Conservation (phyloP, 2,329 filamentous ascomycete genomes). For the Aureobasidium leucospermi region DNA sequence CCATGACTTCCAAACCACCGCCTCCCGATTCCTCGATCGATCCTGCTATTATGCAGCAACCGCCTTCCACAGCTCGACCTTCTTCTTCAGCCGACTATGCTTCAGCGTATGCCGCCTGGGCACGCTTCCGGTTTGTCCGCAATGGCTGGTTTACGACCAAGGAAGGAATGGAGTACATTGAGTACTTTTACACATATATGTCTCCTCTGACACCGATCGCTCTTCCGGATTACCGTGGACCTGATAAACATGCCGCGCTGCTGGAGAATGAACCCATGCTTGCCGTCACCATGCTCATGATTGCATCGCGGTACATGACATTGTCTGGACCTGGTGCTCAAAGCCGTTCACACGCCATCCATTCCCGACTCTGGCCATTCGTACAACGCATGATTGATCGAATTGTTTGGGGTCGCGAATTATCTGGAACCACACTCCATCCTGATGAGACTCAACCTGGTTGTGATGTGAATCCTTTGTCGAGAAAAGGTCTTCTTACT, state of each 20-base stretch:
- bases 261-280: constrained; percentile 89
- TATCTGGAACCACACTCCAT: constrained; percentile 83
- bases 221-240: constrained; percentile 78
- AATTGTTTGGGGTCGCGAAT: constrained; percentile 91
- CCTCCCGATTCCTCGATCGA: constrained; percentile 18
- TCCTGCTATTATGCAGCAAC: constrained; percentile 16
- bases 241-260: constrained; percentile 70
- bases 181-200: constrained; percentile 90
- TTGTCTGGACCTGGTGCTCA: constrained; percentile 72
- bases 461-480: constrained; percentile 57
- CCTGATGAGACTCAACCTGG: constrained; percentile 60
- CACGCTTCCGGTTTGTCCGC: constrained; percentile 85
- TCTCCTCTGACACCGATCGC: constrained; percentile 91
- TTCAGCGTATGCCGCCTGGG: constrained; percentile 74
- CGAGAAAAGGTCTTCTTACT: constrained; percentile 66
- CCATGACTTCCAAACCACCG: neutral
- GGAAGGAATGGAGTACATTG: constrained; percentile 88
- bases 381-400: constrained; percentile 91
- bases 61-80: neutral
- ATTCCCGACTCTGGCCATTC: constrained; percentile 92
- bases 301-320: constrained; percentile 77
- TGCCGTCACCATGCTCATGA: constrained; percentile 82
- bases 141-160: constrained; percentile 93
- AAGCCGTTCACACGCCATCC: constrained; percentile 82
- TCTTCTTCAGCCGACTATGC: constrained; percentile 26